phyloP scores from a whole-genome alignment of 2,329 filamentous ascomycete species.

The Tolypocladium cylindrosporum region DNA sequence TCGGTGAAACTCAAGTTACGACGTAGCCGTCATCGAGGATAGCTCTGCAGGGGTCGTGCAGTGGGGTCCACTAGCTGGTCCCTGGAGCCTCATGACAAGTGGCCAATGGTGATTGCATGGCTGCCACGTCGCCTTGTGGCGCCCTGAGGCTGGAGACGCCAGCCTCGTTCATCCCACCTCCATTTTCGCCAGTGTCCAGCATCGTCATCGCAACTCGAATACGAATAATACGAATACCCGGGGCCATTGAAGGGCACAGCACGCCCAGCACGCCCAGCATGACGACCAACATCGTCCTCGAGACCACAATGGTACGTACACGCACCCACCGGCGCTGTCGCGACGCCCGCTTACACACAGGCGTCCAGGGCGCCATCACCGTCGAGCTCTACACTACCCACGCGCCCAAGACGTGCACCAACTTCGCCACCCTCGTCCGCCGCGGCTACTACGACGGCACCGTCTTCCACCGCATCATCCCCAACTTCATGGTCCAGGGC shows the following conservation, averaged over 20 bases:
- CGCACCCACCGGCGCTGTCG: not conserved
- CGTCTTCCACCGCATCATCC: slow-evolving; percentile 89
- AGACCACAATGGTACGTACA: slow-evolving; percentile 68
- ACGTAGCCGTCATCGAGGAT: not conserved
- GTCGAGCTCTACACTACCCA: slow-evolving; percentile 86
- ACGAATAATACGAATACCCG: not conserved
- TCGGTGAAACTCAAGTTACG: not conserved
- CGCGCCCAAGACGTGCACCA: slow-evolving; percentile 80
- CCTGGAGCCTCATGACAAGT: not conserved
- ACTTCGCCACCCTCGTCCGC: slow-evolving; percentile 71
- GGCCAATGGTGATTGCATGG: not conserved
- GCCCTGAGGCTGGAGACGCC: not conserved
- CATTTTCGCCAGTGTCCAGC: not conserved
- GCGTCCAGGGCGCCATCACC: slow-evolving; percentile 61
- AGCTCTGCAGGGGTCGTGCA: not conserved
- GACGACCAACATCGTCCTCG: slow-evolving; percentile 69
- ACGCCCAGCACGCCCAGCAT: slow-evolving; percentile 40
- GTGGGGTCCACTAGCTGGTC: not conserved
- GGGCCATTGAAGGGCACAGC: not conserved
- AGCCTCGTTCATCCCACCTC: slow-evolving; percentile 4
- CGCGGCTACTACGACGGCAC: slow-evolving; percentile 83
- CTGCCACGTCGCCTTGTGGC: not conserved
- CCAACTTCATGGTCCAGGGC: slow-evolving; percentile 92
- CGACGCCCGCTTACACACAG: not conserved
- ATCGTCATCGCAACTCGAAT: not conserved